Conservation (phyloP, 106 monocot species). For the Vanilla planifolia region DNA sequence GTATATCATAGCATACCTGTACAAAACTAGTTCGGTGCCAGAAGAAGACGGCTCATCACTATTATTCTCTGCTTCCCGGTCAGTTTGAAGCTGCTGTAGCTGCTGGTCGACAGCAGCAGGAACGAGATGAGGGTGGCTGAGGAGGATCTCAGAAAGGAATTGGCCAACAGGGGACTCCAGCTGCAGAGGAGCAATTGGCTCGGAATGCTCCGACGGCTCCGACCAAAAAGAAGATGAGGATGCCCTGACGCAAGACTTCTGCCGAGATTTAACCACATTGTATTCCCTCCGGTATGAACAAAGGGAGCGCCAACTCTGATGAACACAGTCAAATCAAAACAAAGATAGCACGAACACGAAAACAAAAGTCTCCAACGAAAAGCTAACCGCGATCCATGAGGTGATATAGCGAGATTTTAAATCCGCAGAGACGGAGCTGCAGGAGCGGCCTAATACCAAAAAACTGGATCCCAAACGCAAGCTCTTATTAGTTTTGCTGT, state of each 20-base stretch:
- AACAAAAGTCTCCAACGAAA: neutral
- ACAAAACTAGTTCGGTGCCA: slow-evolving; percentile 60
- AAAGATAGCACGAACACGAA: neutral
- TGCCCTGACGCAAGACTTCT: slow-evolving; percentile 26
- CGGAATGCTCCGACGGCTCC: slow-evolving; percentile 9
- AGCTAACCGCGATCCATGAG: slow-evolving; percentile 9
- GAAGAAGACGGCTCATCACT: slow-evolving; percentile 44
- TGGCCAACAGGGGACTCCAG: slow-evolving; percentile 83
- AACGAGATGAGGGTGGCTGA: slow-evolving; percentile 78
- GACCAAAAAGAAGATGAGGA: slow-evolving; percentile 16
- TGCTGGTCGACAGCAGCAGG: slow-evolving; percentile 92
- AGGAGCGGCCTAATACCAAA: neutral
- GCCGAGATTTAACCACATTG: slow-evolving; percentile 1
- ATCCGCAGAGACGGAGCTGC: slow-evolving; percentile 3
- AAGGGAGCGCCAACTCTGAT: slow-evolving; percentile 22
- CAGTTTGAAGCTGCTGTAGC: slow-evolving; percentile 73
- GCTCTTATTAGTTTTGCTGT: slow-evolving; percentile 3
- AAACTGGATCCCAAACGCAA: slow-evolving; percentile 10
- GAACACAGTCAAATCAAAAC: neutral
- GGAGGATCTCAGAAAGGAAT: slow-evolving; percentile 76
- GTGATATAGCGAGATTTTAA: slow-evolving; percentile 1
- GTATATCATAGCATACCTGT: slow-evolving; percentile 20
- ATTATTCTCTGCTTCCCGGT: slow-evolving; percentile 48
- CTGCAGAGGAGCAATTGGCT: slow-evolving; percentile 72
- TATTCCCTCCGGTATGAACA: slow-evolving; percentile 15